A percentile compares a stretch with the other conserved stretches of the same genome.
Conservation (phyloP, 345 rosid species). For the Carallia pectinifolia region DNA sequence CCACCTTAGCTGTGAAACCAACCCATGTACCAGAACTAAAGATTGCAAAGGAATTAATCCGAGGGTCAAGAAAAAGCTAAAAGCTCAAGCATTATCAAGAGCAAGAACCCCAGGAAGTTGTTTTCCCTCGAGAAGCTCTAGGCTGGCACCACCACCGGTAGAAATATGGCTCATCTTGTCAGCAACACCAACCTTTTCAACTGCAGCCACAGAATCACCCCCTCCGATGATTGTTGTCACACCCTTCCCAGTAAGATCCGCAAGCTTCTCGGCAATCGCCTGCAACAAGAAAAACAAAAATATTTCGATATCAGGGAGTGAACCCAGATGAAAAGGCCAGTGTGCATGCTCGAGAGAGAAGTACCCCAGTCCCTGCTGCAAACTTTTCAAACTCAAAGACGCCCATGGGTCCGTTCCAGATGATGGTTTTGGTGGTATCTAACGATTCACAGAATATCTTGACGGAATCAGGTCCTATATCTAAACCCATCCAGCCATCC, state of each 20-base stretch:
- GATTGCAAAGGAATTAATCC: not conserved
- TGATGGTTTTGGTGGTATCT: slow-evolving; percentile 72
- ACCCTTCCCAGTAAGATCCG: slow-evolving; percentile 75
- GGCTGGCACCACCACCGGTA: slow-evolving; percentile 96
- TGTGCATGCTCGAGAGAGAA: not conserved
- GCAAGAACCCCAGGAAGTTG: slow-evolving; percentile 88
- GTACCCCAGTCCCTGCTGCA: slow-evolving; percentile 87
- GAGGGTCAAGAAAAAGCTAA: not conserved
- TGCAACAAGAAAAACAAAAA: slow-evolving; percentile 25
- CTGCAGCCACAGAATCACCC: slow-evolving; percentile 96
- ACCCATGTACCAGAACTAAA: slow-evolving; percentile 18
- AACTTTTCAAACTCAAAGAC: slow-evolving; percentile 92
- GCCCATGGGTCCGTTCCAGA: slow-evolving; percentile 99
- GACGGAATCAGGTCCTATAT: slow-evolving; percentile 80
- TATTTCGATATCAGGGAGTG: not conserved
- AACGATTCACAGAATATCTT: slow-evolving; percentile 63
- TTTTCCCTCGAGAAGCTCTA: slow-evolving; percentile 95
- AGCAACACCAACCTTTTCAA: slow-evolving; percentile 88
- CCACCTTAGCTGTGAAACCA: slow-evolving; percentile 34
- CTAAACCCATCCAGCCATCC: slow-evolving; percentile 97
- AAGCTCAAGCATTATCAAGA: slow-evolving; percentile 62
- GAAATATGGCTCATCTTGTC: slow-evolving; percentile 98
- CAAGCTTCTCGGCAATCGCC: slow-evolving; percentile 85
- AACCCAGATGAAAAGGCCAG: not conserved
- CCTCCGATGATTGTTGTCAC: slow-evolving; percentile 98